Percentiles rank a stretch among this genome's conserved stretches.
These are phyloP conservation scores for Cytidiella melzeri DNA, from an alignment of 768 basidiomycete species.

Conservation along the genomic window DNA sequence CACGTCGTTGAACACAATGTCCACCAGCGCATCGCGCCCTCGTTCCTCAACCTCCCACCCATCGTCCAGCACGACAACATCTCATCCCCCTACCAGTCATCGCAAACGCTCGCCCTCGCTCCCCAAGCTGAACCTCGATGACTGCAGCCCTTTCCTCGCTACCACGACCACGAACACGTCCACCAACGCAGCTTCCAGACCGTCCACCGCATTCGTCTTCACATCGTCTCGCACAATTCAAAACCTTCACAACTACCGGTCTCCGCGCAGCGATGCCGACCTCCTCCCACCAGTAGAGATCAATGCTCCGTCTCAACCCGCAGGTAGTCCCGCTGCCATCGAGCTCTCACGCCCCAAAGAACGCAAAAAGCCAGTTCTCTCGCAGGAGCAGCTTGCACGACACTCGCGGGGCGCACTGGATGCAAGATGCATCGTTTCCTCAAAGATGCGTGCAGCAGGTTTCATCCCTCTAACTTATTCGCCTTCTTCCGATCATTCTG, in stretches of 20 bases:
- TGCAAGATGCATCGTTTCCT: slow-evolving; percentile 21
- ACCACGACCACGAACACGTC: slow-evolving; percentile 16
- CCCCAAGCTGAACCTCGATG: slow-evolving; percentile 21
- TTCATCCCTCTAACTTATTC: slow-evolving; percentile 21
- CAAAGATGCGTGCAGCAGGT: slow-evolving; percentile 25
- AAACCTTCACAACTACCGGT: slow-evolving; percentile 13
- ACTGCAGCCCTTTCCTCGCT: slow-evolving; percentile 17
- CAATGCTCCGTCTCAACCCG: neutral
- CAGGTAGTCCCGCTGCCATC: neutral
- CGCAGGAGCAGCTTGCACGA: slow-evolving; percentile 17
- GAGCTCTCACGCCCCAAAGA: neutral
- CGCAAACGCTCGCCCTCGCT: slow-evolving; percentile 17
- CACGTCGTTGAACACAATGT: slow-evolving; percentile 2
- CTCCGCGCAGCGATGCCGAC: neutral
- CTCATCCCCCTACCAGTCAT: slow-evolving; percentile 1
- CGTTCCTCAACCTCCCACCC: too few species aligned
- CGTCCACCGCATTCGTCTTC: slow-evolving; percentile 23
- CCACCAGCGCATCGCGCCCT: too few species aligned
- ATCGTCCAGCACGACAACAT: neutral
- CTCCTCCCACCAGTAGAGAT: slow-evolving; percentile 8
- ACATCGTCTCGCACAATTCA: slow-evolving; percentile 24
- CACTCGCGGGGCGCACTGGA: slow-evolving; percentile 23
- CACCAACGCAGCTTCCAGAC: slow-evolving; percentile 7
- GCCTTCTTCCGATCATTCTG: neutral
- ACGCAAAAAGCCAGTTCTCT: slow-evolving; percentile 10